Conservation (phyloP, 768 basidiomycete species). For the Mycena epipterygia region DNA sequence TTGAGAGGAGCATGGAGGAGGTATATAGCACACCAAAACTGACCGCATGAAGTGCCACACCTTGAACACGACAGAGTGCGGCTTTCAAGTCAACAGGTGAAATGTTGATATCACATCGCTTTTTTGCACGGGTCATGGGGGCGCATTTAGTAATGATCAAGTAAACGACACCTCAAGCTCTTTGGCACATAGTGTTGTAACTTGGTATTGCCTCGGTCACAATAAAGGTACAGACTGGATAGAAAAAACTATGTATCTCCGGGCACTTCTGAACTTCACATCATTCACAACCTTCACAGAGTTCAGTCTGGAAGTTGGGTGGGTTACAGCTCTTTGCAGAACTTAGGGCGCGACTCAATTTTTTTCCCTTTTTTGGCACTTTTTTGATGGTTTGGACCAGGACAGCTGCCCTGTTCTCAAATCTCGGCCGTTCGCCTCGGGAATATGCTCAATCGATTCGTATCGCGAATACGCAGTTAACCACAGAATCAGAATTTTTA, state of each 20-base stretch:
- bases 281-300: conserved; percentile 21
- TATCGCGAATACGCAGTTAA: too few species aligned
- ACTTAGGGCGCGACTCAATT: too few species aligned
- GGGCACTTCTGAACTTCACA: conserved; percentile 16
- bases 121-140: conserved; percentile 22
- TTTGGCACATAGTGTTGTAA: conserved; percentile 15
- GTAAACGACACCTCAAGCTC: conserved; percentile 10
- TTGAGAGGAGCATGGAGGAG: conserved; percentile 12
- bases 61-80: conserved; percentile 10
- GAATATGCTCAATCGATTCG: too few species aligned
- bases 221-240: conserved; percentile 12
- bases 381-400: too few species aligned
- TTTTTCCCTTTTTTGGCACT: too few species aligned
- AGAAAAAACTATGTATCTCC: conserved; percentile 19
- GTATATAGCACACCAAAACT: conserved; percentile 18
- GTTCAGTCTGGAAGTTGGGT: conserved; percentile 19
- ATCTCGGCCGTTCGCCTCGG: too few species aligned
- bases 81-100: conserved; percentile 19
- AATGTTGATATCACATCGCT: conserved; percentile 19
- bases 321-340: too few species aligned
- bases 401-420: too few species aligned
- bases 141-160: conserved; percentile 17
- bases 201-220: conserved; percentile 14
- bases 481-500: too few species aligned
- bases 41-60: conserved; percentile 17